These are phyloP conservation scores for Capsicum chinense DNA, from an alignment of 257 asterid genomes.

Conservation along the genomic window DNA sequence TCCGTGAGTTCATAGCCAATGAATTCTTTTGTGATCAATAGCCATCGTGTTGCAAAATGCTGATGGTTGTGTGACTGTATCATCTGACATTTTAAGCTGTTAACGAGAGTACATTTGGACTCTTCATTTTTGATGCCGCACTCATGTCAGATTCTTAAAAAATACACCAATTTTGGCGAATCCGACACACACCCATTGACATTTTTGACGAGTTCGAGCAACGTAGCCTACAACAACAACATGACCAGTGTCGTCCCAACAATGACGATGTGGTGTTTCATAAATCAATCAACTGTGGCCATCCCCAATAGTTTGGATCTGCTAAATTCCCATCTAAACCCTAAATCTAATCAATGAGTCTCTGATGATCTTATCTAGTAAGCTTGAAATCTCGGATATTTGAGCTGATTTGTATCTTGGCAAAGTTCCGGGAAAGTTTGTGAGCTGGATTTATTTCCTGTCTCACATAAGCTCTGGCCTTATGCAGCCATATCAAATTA, in stretches of 20 bases:
- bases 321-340: background rate
- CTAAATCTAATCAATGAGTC: slow-evolving; percentile 4
- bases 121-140: no score
- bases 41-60: background rate
- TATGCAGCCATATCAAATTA: background rate
- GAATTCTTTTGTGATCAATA: background rate
- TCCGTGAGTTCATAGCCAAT: background rate
- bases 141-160: no score
- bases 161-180: no score
- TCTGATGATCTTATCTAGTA: slow-evolving; percentile 9
- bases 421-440: slow-evolving; percentile 4
- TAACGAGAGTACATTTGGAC: background rate
- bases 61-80: background rate
- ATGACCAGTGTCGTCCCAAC: background rate
- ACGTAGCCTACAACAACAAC: background rate
- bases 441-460: background rate
- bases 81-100: background rate
- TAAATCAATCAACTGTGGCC: background rate
- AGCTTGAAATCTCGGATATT: background rate
- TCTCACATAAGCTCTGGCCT: background rate
- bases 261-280: background rate
- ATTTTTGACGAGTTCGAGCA: no score
- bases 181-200: no score
- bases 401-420: slow-evolving; percentile 12
- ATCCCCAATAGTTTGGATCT: background rate